Conservation (phyloP, 352 stramenopile species). For the Pythium dissotocum region DNA sequence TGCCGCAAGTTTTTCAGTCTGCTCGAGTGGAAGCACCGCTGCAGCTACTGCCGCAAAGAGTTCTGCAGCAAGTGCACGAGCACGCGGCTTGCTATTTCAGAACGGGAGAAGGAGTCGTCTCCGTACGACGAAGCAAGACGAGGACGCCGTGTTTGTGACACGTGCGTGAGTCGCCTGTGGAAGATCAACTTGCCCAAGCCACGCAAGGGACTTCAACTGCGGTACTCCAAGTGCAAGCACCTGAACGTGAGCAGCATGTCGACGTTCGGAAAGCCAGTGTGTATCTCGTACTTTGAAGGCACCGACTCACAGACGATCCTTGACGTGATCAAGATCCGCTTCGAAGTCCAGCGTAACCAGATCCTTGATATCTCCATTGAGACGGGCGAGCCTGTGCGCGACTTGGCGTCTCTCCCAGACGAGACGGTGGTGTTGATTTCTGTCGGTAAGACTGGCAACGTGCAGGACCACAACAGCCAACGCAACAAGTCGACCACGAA, state of each 20-base stretch:
- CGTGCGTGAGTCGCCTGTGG: conserved; percentile 76
- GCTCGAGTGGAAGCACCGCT: conserved; percentile 86
- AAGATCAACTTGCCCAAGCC: conserved; percentile 79
- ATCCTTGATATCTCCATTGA: conserved; percentile 79
- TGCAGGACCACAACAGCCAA: conserved; percentile 47
- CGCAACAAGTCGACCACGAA: conserved; percentile 27
- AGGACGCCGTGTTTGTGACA: conserved; percentile 68
- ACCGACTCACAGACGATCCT: conserved; percentile 72
- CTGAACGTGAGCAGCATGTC: conserved; percentile 80
- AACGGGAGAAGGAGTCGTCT: conserved; percentile 54
- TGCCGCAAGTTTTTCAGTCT: conserved; percentile 78
- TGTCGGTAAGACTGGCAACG: conserved; percentile 75
- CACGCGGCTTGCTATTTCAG: conserved; percentile 61
- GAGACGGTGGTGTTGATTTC: conserved; percentile 74
- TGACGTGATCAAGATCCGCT: conserved; percentile 77
- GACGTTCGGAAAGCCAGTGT: conserved; percentile 76
- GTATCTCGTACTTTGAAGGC: conserved; percentile 80
- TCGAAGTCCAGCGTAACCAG: conserved; percentile 72
- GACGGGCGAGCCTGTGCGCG: conserved; percentile 63
- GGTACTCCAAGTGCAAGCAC: conserved; percentile 53
- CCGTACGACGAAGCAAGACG: conserved; percentile 49
- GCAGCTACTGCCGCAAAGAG: conserved; percentile 74
- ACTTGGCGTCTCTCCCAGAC: conserved; percentile 52
- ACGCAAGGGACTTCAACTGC: conserved; percentile 54
- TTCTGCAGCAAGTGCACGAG: conserved; percentile 87